Conservation (phyloP, 306 rosid genomes). For the Vigna unguiculata region DNA sequence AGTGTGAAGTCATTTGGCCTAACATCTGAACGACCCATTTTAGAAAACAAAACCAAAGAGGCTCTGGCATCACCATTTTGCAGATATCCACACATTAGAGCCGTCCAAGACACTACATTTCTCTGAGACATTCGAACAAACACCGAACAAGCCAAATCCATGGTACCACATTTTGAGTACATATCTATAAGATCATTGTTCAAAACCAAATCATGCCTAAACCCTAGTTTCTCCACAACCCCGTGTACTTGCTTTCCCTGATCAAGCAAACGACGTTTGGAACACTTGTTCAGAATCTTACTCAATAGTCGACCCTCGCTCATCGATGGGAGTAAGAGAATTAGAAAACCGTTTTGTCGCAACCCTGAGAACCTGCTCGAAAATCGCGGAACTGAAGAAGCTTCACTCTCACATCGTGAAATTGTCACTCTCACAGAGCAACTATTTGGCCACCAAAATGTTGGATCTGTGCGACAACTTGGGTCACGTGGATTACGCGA, state of each 20-base stretch:
- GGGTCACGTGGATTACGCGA: slow-evolving; percentile 56
- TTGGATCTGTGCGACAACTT: slow-evolving; percentile 60
- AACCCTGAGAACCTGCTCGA: slow-evolving; percentile 53
- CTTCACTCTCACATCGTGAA: slow-evolving; percentile 63
- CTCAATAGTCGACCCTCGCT: slow-evolving; percentile 48
- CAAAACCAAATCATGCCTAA: slow-evolving; percentile 54
- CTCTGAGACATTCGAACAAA: slow-evolving; percentile 68
- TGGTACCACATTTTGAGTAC: slow-evolving; percentile 66
- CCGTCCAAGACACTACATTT: slow-evolving; percentile 53
- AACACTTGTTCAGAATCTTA: slow-evolving; percentile 51
- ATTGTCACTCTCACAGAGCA: slow-evolving; percentile 71
- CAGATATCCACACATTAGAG: slow-evolving; percentile 57
- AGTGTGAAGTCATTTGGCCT: slow-evolving; percentile 65
- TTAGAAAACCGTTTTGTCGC: slow-evolving; percentile 64
- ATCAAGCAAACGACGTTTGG: slow-evolving; percentile 47
- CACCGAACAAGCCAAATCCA: slow-evolving; percentile 46
- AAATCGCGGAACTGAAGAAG: slow-evolving; percentile 50
- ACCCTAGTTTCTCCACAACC: slow-evolving; percentile 50
- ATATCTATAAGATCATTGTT: slow-evolving; percentile 63
- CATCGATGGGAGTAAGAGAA: slow-evolving; percentile 60
- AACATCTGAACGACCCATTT: slow-evolving; percentile 43
- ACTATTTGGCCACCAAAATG: slow-evolving; percentile 75
- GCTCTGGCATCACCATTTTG: slow-evolving; percentile 55
- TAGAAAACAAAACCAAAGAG: slow-evolving; percentile 51
- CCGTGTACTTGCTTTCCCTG: slow-evolving; percentile 64